Evolutionary conservation across 2,329 filamentous ascomycete genomes (phyloP).

Genomic region (Trichoderma sp.): DNA sequence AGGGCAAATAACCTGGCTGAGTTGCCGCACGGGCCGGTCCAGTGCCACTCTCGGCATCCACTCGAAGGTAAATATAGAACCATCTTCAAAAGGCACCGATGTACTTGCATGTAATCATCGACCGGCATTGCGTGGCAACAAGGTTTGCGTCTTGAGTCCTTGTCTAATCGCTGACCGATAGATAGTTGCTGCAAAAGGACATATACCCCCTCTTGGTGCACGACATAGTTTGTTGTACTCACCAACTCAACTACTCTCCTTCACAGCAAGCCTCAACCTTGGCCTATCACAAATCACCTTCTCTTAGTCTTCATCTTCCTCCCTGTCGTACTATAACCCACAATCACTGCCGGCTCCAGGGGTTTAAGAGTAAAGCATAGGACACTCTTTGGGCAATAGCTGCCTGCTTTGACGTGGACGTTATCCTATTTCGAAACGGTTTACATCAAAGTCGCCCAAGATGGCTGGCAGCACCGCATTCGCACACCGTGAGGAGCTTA

Average conservation of each 20-base stretch:
- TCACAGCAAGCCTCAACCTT: neutral
- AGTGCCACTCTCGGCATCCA: neutral
- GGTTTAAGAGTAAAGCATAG: neutral
- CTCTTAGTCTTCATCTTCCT: neutral
- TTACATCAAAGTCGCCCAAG: neutral
- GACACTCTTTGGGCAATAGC: neutral
- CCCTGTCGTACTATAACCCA: neutral
- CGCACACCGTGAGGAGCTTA: neutral
- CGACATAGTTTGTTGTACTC: neutral
- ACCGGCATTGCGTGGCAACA: neutral
- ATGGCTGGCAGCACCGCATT: neutral
- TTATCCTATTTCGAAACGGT: neutral
- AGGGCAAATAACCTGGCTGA: neutral
- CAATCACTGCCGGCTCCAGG: neutral
- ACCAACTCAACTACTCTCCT: neutral
- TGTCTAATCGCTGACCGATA: neutral
- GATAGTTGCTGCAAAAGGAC: neutral
- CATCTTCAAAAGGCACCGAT: neutral
- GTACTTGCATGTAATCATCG: neutral
- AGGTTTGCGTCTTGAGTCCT: neutral
- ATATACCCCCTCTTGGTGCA: slow-evolving; percentile 4
- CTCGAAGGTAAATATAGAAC: neutral
- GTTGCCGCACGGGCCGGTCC: neutral
- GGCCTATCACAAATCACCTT: neutral
- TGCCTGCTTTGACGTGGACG: neutral